Conservation (phyloP, 2,329 filamentous ascomycete species). For the Xylaria polymorpha region DNA sequence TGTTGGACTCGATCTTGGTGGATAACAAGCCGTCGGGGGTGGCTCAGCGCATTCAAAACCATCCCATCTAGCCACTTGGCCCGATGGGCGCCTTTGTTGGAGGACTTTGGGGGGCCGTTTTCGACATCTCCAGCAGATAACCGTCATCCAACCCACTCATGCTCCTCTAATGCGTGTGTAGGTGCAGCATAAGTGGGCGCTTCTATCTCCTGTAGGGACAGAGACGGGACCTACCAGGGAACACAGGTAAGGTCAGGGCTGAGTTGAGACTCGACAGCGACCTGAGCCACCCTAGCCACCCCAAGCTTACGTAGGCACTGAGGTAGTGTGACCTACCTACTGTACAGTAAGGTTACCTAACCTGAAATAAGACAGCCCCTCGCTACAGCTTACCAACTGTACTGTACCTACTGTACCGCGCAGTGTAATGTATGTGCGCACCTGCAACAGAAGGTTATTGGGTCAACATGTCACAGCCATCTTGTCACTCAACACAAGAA, state of each 20-base stretch:
- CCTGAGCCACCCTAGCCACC: conserved; percentile 3
- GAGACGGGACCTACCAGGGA: neutral
- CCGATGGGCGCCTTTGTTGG: conserved; percentile 21
- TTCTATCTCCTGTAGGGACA: neutral
- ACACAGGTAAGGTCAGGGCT: neutral
- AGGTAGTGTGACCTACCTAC: neutral
- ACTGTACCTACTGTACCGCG: too few species aligned
- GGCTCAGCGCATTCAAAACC: conserved; percentile 36
- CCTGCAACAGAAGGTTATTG: neutral
- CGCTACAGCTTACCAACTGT: too few species aligned
- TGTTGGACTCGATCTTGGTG: conserved; percentile 1
- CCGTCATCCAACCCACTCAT: conserved; percentile 4
- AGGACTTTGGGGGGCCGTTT: conserved; percentile 12
- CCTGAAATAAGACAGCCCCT: too few species aligned
- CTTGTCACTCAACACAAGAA: conserved; percentile 1
- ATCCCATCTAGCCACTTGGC: conserved; percentile 22
- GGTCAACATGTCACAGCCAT: neutral
- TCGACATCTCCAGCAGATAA: neutral
- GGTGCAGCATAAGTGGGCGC: neutral
- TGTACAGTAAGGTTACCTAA: too few species aligned
- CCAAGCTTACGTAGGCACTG: neutral
- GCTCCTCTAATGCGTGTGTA: neutral
- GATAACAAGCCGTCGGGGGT: conserved; percentile 27
- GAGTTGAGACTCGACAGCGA: neutral
- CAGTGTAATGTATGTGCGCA: neutral